phyloP scores from a whole-genome alignment of 1,284 basidiomycete species.

The Trichosporon asahii region DNA sequence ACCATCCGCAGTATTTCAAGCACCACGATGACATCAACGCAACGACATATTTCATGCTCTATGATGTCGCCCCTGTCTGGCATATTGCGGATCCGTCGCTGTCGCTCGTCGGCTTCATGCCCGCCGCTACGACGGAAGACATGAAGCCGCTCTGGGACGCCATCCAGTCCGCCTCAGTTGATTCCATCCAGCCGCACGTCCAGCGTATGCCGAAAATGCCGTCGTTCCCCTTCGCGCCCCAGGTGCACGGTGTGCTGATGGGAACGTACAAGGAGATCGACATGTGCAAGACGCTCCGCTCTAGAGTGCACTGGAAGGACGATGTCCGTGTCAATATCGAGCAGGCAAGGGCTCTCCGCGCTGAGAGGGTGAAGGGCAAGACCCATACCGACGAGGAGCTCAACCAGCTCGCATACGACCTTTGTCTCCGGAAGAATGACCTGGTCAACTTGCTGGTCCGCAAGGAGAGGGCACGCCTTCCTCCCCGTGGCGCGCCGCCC shows the following conservation, averaged over 20 bases:
- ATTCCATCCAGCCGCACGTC: conserved; percentile 11
- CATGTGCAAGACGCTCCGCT: conserved; percentile 27
- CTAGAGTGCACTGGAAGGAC: conserved; percentile 2
- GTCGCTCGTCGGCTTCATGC: conserved; percentile 33
- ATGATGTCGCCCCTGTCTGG: conserved; percentile 42
- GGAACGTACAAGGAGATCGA: conserved; percentile 14
- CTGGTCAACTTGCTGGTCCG: not conserved
- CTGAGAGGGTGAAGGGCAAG: not conserved
- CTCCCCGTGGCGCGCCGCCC: not conserved
- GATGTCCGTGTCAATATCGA: not conserved
- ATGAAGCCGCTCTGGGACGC: conserved; percentile 29
- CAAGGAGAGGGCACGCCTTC: not conserved
- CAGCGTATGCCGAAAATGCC: conserved; percentile 19
- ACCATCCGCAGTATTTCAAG: conserved; percentile 15
- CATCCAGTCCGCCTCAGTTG: conserved; percentile 25
- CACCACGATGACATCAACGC: conserved; percentile 8
- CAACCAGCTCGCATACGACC: not conserved
- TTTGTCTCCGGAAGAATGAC: not conserved
- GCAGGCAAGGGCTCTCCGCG: not conserved
- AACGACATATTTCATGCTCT: conserved; percentile 36
- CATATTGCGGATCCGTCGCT: conserved; percentile 30
- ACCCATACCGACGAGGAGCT: not conserved
- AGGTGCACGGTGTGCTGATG: conserved; percentile 21
- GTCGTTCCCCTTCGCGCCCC: conserved; percentile 23
- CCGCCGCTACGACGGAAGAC: conserved; percentile 24